These are phyloP conservation scores for Lagenaria siceraria DNA, from an alignment of 306 rosid species.

Conservation along the genomic window DNA sequence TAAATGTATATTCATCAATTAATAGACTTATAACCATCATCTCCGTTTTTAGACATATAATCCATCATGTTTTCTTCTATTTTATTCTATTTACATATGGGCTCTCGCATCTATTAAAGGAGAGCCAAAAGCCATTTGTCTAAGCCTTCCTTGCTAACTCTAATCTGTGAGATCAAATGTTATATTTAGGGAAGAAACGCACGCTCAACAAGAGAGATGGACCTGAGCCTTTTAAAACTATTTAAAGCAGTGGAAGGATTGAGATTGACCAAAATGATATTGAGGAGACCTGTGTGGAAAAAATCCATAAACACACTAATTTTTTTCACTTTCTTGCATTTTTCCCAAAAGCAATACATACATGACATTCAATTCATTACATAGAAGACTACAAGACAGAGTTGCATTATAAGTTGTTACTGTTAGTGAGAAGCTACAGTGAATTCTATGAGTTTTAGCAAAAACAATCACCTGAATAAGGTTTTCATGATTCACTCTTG, in stretches of 20 bases:
- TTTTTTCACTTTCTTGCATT: neutral
- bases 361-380: neutral
- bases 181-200: neutral
- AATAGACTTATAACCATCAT: neutral
- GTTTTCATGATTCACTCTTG: conserved; percentile 32
- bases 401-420: neutral
- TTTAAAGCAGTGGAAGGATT: neutral
- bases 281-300: neutral
- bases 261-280: neutral
- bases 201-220: neutral
- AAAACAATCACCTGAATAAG: conserved; percentile 30
- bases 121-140: neutral
- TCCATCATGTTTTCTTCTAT: neutral
- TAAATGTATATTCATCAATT: neutral
- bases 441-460: neutral
- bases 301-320: neutral
- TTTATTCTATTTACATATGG: neutral
- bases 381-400: neutral
- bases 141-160: neutral
- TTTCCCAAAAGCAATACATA: neutral
- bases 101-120: neutral
- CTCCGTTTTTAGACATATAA: neutral
- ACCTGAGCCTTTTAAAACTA: neutral
- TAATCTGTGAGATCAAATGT: neutral
- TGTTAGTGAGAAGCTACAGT: neutral